Evolutionary conservation across 2,329 filamentous ascomycete genomes (phyloP).

Genomic region (Trichoderma pleuroti): DNA sequence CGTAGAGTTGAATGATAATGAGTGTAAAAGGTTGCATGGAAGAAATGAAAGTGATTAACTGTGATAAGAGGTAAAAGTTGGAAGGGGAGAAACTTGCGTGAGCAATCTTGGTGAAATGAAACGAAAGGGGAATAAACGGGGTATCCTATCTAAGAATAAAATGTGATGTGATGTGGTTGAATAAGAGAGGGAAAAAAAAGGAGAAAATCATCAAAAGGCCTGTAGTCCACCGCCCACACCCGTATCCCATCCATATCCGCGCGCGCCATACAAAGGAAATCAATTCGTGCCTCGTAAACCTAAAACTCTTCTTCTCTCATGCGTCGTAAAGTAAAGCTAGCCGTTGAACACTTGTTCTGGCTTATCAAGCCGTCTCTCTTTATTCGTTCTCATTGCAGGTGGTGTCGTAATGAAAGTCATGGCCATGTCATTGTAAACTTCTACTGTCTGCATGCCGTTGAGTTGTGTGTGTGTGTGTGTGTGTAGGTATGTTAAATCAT

Average conservation of each 20-base stretch:
- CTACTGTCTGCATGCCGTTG: neutral
- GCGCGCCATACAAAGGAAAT: slow-evolving; percentile 25
- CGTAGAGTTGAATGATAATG: neutral
- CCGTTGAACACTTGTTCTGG: neutral
- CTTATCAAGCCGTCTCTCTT: neutral
- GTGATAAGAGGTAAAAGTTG: neutral
- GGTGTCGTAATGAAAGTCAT: slow-evolving; percentile 1
- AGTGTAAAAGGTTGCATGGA: neutral
- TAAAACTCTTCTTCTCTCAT: neutral
- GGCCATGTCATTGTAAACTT: neutral
- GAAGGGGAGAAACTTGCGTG: slow-evolving; percentile 10
- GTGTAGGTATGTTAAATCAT: neutral
- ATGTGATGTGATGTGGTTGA: neutral
- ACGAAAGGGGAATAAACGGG: slow-evolving; percentile 24
- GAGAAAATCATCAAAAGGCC: slow-evolving; percentile 27
- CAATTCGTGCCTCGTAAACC: slow-evolving; percentile 22
- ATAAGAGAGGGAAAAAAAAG: neutral
- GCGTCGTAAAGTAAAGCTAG: slow-evolving; percentile 1
- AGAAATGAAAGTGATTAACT: neutral
- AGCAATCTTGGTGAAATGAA: slow-evolving; percentile 1
- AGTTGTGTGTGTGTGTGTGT: neutral
- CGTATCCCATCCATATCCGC: neutral
- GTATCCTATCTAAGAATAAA: slow-evolving; percentile 40
- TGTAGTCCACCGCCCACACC: neutral
- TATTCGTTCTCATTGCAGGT: neutral